These are phyloP conservation scores for Cicer judaicum DNA, from an alignment of 306 rosid species.

Conservation along the genomic window DNA sequence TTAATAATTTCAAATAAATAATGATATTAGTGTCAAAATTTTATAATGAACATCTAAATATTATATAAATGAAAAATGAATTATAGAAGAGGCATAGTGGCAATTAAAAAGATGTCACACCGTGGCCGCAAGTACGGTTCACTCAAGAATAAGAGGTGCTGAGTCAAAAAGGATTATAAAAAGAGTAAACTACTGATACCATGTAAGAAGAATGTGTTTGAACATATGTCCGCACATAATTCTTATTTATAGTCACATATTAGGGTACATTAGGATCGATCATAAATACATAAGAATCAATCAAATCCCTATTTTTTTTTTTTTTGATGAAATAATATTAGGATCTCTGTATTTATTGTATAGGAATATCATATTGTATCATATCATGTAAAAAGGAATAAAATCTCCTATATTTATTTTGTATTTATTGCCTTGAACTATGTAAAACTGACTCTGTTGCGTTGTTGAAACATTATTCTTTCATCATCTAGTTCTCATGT, in stretches of 20 bases:
- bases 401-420: not conserved
- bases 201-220: not conserved
- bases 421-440: not conserved
- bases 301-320: too few species aligned
- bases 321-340: too few species aligned
- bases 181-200: not conserved
- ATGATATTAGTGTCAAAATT: not conserved
- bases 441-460: not conserved
- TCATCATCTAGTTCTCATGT: not conserved
- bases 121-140: not conserved
- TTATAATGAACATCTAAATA: not conserved
- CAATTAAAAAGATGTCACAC: not conserved
- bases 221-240: not conserved
- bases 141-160: not conserved
- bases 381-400: not conserved
- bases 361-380: not conserved
- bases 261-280: conserved; percentile 6
- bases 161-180: not conserved
- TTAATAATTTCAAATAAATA: not conserved
- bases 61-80: not conserved
- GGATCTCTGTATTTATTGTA: too few species aligned
- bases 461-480: not conserved
- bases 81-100: not conserved
- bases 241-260: not conserved
- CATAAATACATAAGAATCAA: not conserved